Base-by-base conservation (phyloP, 805 yeast species). In the Nakazawaea wyomingensis region DNA sequence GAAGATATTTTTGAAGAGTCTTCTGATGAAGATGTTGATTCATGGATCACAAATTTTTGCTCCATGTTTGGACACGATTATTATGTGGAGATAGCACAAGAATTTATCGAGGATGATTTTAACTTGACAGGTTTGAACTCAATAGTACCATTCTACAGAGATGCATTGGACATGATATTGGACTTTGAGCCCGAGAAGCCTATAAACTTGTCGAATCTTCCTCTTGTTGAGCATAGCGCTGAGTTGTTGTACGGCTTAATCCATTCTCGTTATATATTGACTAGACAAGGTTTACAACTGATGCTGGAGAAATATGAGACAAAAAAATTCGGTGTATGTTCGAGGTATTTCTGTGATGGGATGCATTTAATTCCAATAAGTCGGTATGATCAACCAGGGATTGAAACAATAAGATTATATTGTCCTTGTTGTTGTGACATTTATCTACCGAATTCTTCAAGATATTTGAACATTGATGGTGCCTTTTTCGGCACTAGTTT, bases 401-500 rank as follows among this genome's bases (percentile, higher is more conserved):
- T 79, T 51, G 96, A 89, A 61, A 87, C 97, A 0, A 96, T 93
- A 34, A 67, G 97, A 51, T 72, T 93, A 37, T 93, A 82, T 61
- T 93, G 99, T 65, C 97, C 99, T 1, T 82, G 91, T 59, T 93
- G 99, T 64, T 79, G 82, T 57, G 99, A 93, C 56, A 72, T 91
- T 32, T 93, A 93, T 62, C 65, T 88, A 39, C 98, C 98, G 1
- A 79, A 83, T 44, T 82, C 89, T 44, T 80, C 90, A n/a, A 72
- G 96, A 48, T 90, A 86, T 62, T 67, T 85, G 45, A 86, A 87
- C 56, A 78, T 93, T 34, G 99, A 93, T 62, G 99, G 99, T 4
- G 96, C 98, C 1, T 93, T 84, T 56, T 93, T 95, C 68, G 98
- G 99, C 4, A 88, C 98, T 0, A 82, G 95, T 28, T 93, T 93